Base-by-base conservation (phyloP, 352 stramenopile genomes). In the Phytopythium ostracodes region DNA sequence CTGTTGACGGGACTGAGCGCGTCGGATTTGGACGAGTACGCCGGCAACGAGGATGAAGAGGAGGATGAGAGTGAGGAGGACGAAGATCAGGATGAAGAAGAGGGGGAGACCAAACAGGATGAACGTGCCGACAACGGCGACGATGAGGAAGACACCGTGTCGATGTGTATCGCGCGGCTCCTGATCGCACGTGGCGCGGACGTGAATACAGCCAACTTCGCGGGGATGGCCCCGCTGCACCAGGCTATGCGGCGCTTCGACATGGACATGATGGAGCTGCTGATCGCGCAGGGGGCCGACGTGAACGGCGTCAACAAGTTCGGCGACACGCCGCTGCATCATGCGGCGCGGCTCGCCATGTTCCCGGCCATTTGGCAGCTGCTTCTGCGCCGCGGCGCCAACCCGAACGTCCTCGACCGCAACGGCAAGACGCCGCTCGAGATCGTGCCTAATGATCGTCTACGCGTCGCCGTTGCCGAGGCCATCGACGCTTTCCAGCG, bases 231-330 rank as follows among this genome's bases (percentile, higher is more conserved):
- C 11, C 62, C 69, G 38, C 59, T 76, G 36, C 69, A 73, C 24
- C 59, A 73, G 18, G 65, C 69, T 15, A 76, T 76, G 69, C 69
- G 69, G 40, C 55, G 62, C 40, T 68, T 74, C 31, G 60, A 76
- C 54, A 35, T 65, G 20, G 69, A 73, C 18, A 68, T 76, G 25
- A 61, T 76, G 63, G 66, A 73, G 25, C 40, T 71, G 46, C 46
- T 76, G 29, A 62, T 76, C 24, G 63, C 49, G 14, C 60, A 68
- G n/a, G 69, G 69, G 4, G 66, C 66, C 2, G 63, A 73, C 33
- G 66, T 69, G 42, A 76, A 73, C 59, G 55, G 66, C 27, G 54
- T 60, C 53, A 77, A 74, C 43, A 51, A 56, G 12, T 77, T 74
- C 27, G 70, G 70, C 15, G 70, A 77, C 63, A 67, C 70, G 12